These are phyloP conservation scores for Boeremia lycopersici DNA, from an alignment of 2,329 filamentous ascomycete genomes.

Conservation along the genomic window DNA sequence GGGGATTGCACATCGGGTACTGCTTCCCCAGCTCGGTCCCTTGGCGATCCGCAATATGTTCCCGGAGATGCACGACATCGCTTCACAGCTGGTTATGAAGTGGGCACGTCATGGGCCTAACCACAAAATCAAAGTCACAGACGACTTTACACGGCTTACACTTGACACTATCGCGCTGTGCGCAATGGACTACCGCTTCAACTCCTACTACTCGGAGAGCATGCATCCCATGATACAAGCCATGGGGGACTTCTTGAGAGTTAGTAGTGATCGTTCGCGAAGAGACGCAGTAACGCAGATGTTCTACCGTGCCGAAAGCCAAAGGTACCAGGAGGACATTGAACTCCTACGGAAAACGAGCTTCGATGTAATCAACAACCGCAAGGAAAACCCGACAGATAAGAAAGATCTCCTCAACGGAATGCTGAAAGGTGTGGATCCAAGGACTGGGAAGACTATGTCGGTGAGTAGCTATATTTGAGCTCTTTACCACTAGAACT, in stretches of 20 bases:
- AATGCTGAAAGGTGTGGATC: constrained; percentile 65
- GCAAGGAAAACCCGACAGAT: constrained; percentile 59
- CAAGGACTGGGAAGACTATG: constrained; percentile 64
- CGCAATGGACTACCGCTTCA: constrained; percentile 51
- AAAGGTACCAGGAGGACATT: constrained; percentile 61
- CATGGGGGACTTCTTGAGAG: constrained; percentile 47
- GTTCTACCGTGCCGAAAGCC: constrained; percentile 43
- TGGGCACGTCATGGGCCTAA: constrained; percentile 63
- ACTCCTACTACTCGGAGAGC: constrained; percentile 46
- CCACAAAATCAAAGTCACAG: constrained; percentile 42
- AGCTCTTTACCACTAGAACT: neutral
- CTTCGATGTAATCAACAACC: constrained; percentile 62
- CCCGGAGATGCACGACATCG: constrained; percentile 62
- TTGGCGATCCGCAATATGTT: constrained; percentile 72
- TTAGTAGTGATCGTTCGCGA: constrained; percentile 42
- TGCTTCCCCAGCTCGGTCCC: constrained; percentile 74
- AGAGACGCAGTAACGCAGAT: constrained; percentile 40
- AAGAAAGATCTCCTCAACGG: constrained; percentile 67
- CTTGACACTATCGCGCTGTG: constrained; percentile 49
- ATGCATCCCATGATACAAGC: constrained; percentile 48
- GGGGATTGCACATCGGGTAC: constrained; percentile 66
- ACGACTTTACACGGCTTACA: constrained; percentile 48
- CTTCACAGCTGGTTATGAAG: constrained; percentile 69
- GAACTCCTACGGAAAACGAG: constrained; percentile 62
- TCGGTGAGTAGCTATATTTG: constrained; percentile 29